Percentiles rank a stretch among this genome's conserved stretches.
phyloP scores from a whole-genome alignment of 805 yeast genomes.

The Lachancea meyersii region DNA sequence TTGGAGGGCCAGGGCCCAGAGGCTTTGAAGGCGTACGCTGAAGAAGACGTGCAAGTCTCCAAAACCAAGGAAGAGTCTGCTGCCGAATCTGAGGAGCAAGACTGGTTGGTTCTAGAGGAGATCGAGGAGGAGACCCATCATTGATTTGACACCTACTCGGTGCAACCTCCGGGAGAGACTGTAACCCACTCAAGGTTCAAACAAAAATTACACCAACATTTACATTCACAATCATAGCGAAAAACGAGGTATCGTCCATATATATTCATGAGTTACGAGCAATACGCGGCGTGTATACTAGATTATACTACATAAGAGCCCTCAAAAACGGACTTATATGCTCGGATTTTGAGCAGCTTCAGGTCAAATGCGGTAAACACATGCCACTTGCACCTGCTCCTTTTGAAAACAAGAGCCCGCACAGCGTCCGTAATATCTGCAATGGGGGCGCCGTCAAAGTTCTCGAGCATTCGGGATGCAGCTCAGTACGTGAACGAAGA shows the following conservation, averaged over 20 bases:
- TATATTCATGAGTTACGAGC: constrained; percentile 12
- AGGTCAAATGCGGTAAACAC: neutral
- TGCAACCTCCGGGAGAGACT: too few species aligned
- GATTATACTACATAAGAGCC: neutral
- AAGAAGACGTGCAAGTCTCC: constrained; percentile 68
- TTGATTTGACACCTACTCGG: too few species aligned
- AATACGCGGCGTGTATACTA: constrained; percentile 8
- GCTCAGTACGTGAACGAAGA: constrained; percentile 18
- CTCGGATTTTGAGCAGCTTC: neutral
- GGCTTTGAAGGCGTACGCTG: constrained; percentile 61
- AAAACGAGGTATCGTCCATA: constrained; percentile 1
- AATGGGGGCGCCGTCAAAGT: constrained; percentile 7
- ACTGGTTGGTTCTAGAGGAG: constrained; percentile 78
- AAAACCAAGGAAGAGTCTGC: constrained; percentile 42
- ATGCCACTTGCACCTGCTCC: neutral
- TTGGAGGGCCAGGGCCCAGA: constrained; percentile 62
- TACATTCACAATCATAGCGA: neutral
- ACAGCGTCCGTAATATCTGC: neutral
- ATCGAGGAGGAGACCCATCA: constrained; percentile 40
- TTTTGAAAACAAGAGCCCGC: neutral
- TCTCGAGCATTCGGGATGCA: constrained; percentile 20
- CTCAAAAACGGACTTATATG: neutral
- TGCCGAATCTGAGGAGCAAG: constrained; percentile 38
- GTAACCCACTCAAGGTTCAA: too few species aligned
- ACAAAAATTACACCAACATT: neutral